Evolutionary conservation across 2,329 filamentous ascomycete genomes (phyloP).

Genomic region (Alternaria brassicicola): DNA sequence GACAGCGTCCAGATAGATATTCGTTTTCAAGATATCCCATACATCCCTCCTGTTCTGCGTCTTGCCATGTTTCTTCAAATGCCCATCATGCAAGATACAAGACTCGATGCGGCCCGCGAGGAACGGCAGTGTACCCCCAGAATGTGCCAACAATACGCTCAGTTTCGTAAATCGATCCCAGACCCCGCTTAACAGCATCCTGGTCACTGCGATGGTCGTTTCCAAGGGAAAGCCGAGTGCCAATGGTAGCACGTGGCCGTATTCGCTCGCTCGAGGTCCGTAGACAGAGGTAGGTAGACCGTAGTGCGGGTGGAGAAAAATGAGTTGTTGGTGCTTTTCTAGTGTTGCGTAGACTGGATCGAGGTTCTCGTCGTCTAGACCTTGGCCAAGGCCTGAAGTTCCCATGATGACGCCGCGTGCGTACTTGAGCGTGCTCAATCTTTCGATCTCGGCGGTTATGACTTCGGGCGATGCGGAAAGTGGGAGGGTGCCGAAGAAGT

Average conservation of each 20-base stretch:
- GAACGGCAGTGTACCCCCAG: constrained; percentile 86
- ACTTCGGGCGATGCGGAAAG: constrained; percentile 68
- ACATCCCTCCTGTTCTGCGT: constrained; percentile 62
- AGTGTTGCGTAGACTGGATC: constrained; percentile 75
- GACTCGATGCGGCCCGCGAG: constrained; percentile 87
- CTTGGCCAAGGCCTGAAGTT: constrained; percentile 78
- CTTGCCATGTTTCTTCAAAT: constrained; percentile 70
- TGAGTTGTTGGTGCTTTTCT: constrained; percentile 65
- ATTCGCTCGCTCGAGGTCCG: constrained; percentile 73
- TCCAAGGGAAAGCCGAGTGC: constrained; percentile 90
- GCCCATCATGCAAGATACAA: constrained; percentile 81
- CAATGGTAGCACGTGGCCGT: constrained; percentile 86
- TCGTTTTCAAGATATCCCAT: constrained; percentile 71
- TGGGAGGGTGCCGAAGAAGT: constrained; percentile 82
- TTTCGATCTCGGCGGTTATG: constrained; percentile 68
- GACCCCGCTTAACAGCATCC: constrained; percentile 86
- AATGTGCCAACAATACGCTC: constrained; percentile 81
- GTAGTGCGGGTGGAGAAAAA: constrained; percentile 93
- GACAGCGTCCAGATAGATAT: constrained; percentile 88
- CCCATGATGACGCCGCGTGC: constrained; percentile 89
- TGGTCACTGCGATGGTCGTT: constrained; percentile 85
- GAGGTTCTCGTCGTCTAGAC: constrained; percentile 77
- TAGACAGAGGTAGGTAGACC: constrained; percentile 82
- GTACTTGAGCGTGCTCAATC: constrained; percentile 66
- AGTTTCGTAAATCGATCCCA: constrained; percentile 77